Conservation (phyloP, 768 basidiomycete genomes). For the Tricholoma sp. region DNA sequence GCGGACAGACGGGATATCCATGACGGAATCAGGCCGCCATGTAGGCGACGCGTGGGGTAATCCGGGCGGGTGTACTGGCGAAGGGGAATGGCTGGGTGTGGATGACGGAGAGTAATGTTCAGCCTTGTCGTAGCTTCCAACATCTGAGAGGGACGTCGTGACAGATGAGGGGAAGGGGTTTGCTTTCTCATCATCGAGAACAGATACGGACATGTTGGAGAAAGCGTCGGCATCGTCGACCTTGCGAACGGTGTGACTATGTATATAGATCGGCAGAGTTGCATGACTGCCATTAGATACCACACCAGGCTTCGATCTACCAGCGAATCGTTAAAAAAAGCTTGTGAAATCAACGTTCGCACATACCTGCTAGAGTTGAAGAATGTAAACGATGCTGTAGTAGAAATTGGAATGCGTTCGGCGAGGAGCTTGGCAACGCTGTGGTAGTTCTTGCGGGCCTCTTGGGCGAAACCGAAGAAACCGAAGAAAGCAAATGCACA, state of each 20-base stretch:
- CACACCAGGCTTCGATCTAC: conserved; percentile 19
- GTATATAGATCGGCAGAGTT: conserved; percentile 42
- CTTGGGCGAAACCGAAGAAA: conserved; percentile 51
- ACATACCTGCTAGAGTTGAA: conserved; percentile 24
- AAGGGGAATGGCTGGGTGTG: conserved; percentile 27
- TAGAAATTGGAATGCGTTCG: background rate
- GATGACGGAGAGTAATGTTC: conserved; percentile 28
- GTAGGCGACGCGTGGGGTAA: background rate
- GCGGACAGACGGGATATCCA: conserved; percentile 28
- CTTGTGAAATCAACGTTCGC: too few relatives aligned
- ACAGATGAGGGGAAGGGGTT: conserved; percentile 30
- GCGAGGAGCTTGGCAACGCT: conserved; percentile 25
- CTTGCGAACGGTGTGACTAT: conserved; percentile 38
- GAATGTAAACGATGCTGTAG: conserved; percentile 12
- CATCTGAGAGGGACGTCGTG: conserved; percentile 29
- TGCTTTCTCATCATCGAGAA: conserved; percentile 29
- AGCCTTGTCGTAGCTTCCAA: conserved; percentile 31
- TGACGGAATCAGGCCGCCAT: conserved; percentile 18
- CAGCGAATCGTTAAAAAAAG: background rate
- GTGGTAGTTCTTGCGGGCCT: conserved; percentile 43
- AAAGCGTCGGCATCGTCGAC: conserved; percentile 45
- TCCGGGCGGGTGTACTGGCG: conserved; percentile 1
- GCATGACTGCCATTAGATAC: conserved; percentile 17
- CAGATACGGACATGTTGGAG: conserved; percentile 36
- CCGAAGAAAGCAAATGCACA: conserved; percentile 46